A percentile compares a stretch with the other conserved stretches of the same genome.
Conservation (phyloP, 2,329 filamentous ascomycete species). For the Ophiostoma pallidulum region DNA sequence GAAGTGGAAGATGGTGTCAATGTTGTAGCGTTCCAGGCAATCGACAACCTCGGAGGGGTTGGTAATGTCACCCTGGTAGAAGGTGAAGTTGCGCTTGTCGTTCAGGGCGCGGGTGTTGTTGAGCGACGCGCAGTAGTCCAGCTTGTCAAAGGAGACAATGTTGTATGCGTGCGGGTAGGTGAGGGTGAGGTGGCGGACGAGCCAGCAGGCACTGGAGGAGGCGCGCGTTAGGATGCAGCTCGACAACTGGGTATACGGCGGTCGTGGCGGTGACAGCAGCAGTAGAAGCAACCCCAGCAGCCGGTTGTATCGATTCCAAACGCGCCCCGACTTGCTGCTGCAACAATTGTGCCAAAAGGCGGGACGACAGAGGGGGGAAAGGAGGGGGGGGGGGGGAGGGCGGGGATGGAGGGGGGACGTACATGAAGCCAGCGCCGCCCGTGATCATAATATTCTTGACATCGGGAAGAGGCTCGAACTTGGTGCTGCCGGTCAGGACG, state of each 20-base stretch:
- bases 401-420: slow-evolving; percentile 28
- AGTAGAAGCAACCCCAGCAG: too few relatives aligned
- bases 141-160: slow-evolving; percentile 73
- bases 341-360: neutral
- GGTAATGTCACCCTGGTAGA: slow-evolving; percentile 72
- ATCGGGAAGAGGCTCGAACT: slow-evolving; percentile 57
- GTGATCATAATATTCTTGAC: slow-evolving; percentile 77
- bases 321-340: too few relatives aligned
- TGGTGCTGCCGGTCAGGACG: slow-evolving; percentile 57
- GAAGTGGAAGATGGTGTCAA: slow-evolving; percentile 77
- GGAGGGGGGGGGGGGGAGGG: too few relatives aligned
- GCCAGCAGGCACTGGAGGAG: slow-evolving; percentile 61
- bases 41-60: slow-evolving; percentile 59
- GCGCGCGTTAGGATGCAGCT: too few relatives aligned
- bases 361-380: neutral
- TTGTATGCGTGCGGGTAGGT: slow-evolving; percentile 69
- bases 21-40: slow-evolving; percentile 59
- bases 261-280: neutral
- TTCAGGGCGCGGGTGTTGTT: slow-evolving; percentile 68
- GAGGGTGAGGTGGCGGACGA: slow-evolving; percentile 66
- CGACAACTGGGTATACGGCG: neutral
- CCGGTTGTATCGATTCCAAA: too few relatives aligned
- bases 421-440: slow-evolving; percentile 81
- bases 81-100: slow-evolving; percentile 61
- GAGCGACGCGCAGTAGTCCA: slow-evolving; percentile 72